Evolutionary conservation across 2,329 filamentous ascomycete genomes (phyloP).

Genomic region (Phoma sp.): DNA sequence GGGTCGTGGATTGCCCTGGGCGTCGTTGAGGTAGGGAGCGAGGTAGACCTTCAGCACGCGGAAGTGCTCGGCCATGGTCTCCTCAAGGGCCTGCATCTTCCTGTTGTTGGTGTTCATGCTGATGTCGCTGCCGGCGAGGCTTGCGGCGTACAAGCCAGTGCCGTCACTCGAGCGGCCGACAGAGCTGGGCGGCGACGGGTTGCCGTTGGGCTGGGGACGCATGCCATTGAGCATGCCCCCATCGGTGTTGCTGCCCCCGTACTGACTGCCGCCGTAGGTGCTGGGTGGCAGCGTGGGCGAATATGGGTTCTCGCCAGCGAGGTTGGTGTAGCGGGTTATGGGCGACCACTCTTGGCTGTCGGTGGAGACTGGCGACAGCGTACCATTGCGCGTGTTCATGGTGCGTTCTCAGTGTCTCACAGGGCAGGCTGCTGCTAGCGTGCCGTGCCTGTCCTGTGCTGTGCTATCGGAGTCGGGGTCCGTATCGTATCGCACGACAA

Average conservation of each 20-base stretch:
- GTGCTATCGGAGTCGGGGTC: background rate
- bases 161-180: slow-evolving; percentile 85
- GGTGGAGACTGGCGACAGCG: slow-evolving; percentile 49
- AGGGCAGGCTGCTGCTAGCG: slow-evolving; percentile 24
- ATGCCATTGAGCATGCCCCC: slow-evolving; percentile 61
- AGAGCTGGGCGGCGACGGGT: slow-evolving; percentile 86
- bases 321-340: slow-evolving; percentile 47
- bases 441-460: background rate
- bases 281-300: slow-evolving; percentile 45
- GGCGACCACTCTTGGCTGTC: slow-evolving; percentile 51
- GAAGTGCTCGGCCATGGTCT: slow-evolving; percentile 81
- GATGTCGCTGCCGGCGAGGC: slow-evolving; percentile 59
- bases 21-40: slow-evolving; percentile 72
- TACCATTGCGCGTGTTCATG: slow-evolving; percentile 49
- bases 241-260: slow-evolving; percentile 48
- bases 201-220: slow-evolving; percentile 52
- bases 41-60: slow-evolving; percentile 78
- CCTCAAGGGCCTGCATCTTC: slow-evolving; percentile 66
- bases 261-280: slow-evolving; percentile 39
- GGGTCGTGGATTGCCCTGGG: slow-evolving; percentile 73
- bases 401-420: slow-evolving; percentile 7
- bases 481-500: background rate
- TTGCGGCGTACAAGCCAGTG: slow-evolving; percentile 65
- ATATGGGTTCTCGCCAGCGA: slow-evolving; percentile 47
- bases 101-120: slow-evolving; percentile 64